A percentile compares a stretch with the other conserved stretches of the same genome.
phyloP scores from a whole-genome alignment of 345 rosid genomes.

The Citrus mangshanensis region DNA sequence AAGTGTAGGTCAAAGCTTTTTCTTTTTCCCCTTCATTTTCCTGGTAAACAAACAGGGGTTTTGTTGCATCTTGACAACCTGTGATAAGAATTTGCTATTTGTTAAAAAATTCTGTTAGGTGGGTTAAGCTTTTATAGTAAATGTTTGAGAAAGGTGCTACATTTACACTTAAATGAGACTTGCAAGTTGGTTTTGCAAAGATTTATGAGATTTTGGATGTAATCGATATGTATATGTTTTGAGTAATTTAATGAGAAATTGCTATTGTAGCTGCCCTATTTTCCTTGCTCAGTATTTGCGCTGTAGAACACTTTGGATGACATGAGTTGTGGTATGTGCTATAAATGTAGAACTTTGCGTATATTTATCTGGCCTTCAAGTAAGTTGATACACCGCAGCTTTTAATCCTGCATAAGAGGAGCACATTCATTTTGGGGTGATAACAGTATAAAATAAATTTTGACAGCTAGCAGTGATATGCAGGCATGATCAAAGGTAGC shows the following conservation, averaged over 20 bases:
- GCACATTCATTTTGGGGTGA: background rate
- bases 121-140: background rate
- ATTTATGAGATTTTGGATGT: background rate
- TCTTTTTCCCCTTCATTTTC: background rate
- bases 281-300: background rate
- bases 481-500: background rate
- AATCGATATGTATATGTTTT: background rate
- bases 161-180: background rate
- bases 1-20: background rate
- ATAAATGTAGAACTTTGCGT: background rate
- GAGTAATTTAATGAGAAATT: background rate
- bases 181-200: background rate
- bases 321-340: background rate
- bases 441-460: background rate
- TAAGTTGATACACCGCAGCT: background rate
- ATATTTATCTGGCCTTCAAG: background rate
- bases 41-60: background rate
- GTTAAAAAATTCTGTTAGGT: background rate
- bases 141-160: background rate
- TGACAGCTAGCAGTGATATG: background rate
- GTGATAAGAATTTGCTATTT: background rate
- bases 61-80: background rate
- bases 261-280: background rate
- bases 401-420: too few species aligned
- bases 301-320: background rate